These are phyloP conservation scores for Myxozyma geophila DNA, from an alignment of 805 yeast species.

Conservation along the genomic window DNA sequence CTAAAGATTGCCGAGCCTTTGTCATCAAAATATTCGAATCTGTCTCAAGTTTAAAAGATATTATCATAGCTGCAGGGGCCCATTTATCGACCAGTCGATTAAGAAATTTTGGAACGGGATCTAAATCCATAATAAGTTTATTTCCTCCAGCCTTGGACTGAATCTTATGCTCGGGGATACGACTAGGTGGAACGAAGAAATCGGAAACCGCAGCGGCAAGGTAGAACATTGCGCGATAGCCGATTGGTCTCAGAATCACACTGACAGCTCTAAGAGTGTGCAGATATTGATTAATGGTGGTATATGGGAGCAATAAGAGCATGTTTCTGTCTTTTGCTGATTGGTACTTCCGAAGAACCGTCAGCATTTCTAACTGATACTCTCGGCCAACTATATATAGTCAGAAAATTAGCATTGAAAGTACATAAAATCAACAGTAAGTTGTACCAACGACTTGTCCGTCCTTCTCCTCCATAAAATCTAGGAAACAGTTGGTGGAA, in stretches of 20 bases:
- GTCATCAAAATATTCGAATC: constrained; percentile 69
- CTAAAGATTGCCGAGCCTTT: constrained; percentile 79
- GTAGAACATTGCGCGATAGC: constrained; percentile 70
- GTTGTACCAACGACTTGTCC: constrained; percentile 54
- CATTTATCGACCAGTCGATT: constrained; percentile 85
- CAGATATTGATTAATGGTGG: constrained; percentile 92
- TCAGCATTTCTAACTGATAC: constrained; percentile 64
- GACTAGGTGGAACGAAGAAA: constrained; percentile 84
- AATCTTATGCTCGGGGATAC: constrained; percentile 91
- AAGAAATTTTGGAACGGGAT: constrained; percentile 95
- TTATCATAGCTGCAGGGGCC: constrained; percentile 95
- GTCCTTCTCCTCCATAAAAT: constrained; percentile 64
- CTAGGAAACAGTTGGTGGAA: constrained; percentile 81
- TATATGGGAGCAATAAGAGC: constrained; percentile 79
- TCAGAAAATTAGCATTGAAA: background rate
- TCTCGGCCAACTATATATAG: constrained; percentile 54
- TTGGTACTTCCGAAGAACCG: constrained; percentile 57
- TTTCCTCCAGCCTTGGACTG: constrained; percentile 77
- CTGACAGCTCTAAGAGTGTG: constrained; percentile 78
- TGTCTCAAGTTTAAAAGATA: constrained; percentile 92
- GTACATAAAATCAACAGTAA: background rate
- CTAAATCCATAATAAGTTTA: constrained; percentile 79
- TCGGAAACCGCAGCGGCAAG: constrained; percentile 98
- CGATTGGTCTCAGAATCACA: constrained; percentile 58
- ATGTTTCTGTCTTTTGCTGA: constrained; percentile 56